These are phyloP conservation scores for Geosmithia putterillii DNA, from an alignment of 2,329 filamentous ascomycete species.

Conservation along the genomic window DNA sequence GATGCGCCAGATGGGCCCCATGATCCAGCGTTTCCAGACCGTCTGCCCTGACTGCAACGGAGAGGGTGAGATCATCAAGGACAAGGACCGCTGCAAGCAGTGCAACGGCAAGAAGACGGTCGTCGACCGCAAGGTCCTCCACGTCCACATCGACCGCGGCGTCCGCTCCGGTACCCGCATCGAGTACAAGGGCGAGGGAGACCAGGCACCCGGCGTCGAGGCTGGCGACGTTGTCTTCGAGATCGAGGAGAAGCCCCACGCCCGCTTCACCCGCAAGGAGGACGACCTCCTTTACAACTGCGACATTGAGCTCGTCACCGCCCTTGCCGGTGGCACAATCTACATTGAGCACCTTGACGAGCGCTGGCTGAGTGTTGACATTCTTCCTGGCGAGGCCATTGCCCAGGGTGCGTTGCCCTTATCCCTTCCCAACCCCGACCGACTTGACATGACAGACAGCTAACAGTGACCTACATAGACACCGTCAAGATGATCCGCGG, in stretches of 20 bases:
- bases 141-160: slow-evolving; percentile 93
- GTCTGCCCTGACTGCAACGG: slow-evolving; percentile 97
- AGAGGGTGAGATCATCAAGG: slow-evolving; percentile 91
- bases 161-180: slow-evolving; percentile 92
- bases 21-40: slow-evolving; percentile 99
- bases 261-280: slow-evolving; percentile 88
- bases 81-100: slow-evolving; percentile 95
- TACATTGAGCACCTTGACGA: slow-evolving; percentile 96
- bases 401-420: slow-evolving; percentile 57
- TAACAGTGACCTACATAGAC: slow-evolving; percentile 35
- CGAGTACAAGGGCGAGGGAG: slow-evolving; percentile 92
- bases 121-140: slow-evolving; percentile 93
- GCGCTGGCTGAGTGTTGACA: slow-evolving; percentile 87
- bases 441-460: slow-evolving; percentile 1
- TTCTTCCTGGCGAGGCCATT: slow-evolving; percentile 89
- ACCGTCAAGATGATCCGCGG: slow-evolving; percentile 88
- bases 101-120: slow-evolving; percentile 97
- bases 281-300: slow-evolving; percentile 93
- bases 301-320: slow-evolving; percentile 91
- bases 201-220: slow-evolving; percentile 85
- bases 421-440: not conserved
- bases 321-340: slow-evolving; percentile 80
- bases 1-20: slow-evolving; percentile 99
- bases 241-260: slow-evolving; percentile 98
- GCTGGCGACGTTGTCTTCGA: slow-evolving; percentile 96